phyloP scores from a whole-genome alignment of 495 filamentous ascomycete species.

The Ascobolus immersus region DNA sequence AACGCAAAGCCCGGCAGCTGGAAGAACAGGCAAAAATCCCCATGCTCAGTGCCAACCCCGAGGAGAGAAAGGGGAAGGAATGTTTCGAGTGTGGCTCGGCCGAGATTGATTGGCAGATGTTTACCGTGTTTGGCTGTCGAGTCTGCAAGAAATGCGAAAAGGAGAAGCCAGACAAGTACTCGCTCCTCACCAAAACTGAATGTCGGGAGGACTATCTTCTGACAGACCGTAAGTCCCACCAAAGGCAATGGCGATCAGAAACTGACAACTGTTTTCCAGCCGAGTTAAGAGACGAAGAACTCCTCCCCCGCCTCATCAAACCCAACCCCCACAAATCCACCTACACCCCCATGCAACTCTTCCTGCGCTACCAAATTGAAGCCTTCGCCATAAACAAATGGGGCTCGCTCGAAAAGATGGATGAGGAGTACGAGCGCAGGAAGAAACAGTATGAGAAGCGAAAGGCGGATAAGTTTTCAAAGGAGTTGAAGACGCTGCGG shows the following conservation, averaged over 20 bases:
- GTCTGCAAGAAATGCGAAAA: constrained; percentile 68
- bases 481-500: constrained; percentile 68
- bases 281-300: constrained; percentile 58
- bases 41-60: constrained; percentile 41
- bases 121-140: constrained; percentile 43
- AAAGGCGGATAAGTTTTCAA: constrained; percentile 78
- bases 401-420: constrained; percentile 61
- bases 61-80: constrained; percentile 35
- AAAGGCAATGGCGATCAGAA: background rate
- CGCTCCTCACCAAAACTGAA: constrained; percentile 86
- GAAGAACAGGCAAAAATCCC: constrained; percentile 67
- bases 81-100: constrained; percentile 61
- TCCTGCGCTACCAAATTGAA: constrained; percentile 77
- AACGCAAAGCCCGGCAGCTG: constrained; percentile 38
- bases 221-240: constrained; percentile 48
- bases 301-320: constrained; percentile 63
- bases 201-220: constrained; percentile 81
- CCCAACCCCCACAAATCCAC: constrained; percentile 89
- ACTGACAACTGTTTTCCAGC: constrained; percentile 24
- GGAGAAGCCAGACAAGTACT: constrained; percentile 71
- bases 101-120: constrained; percentile 90
- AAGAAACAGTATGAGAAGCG: constrained; percentile 60
- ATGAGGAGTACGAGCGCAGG: constrained; percentile 67
- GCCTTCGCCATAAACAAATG: constrained; percentile 60
- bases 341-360: constrained; percentile 98